These are phyloP conservation scores for Diaporthe australafricana DNA, from an alignment of 2,329 filamentous ascomycete genomes.

Conservation along the genomic window DNA sequence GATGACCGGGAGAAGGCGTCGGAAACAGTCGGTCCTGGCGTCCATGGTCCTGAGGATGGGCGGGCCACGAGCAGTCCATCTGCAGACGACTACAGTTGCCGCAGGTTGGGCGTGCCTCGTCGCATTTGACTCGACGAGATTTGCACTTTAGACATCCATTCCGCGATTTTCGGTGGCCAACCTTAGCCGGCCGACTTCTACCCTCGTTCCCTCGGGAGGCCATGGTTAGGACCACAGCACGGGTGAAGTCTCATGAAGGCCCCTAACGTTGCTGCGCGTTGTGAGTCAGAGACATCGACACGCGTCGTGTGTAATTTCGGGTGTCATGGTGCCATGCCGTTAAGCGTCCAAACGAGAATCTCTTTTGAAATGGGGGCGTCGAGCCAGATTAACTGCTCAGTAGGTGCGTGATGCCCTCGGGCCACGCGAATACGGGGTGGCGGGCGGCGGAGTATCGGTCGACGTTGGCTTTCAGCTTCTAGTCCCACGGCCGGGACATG, in stretches of 20 bases:
- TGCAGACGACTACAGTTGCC: conserved; percentile 42
- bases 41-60: neutral
- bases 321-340: neutral
- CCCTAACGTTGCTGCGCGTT: neutral
- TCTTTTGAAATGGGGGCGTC: no score
- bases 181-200: conserved; percentile 39
- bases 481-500: neutral
- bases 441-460: conserved; percentile 16
- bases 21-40: neutral
- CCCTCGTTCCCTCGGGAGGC: neutral
- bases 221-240: neutral
- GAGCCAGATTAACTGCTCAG: neutral
- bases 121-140: conserved; percentile 45
- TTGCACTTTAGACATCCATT: conserved; percentile 48
- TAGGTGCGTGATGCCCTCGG: neutral
- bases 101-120: conserved; percentile 42
- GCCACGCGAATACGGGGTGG: neutral
- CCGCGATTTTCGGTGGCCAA: conserved; percentile 47
- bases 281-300: neutral
- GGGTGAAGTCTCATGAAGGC: neutral
- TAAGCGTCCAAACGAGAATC: no score
- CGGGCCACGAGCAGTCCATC: conserved; percentile 41
- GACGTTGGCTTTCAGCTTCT: neutral
- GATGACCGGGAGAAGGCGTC: conserved; percentile 19
- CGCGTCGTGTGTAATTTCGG: neutral